Percentiles rank a stretch among this genome's conserved stretches.
Evolutionary conservation across 2,329 filamentous ascomycete species (phyloP).

Genomic region (Pseudocercospora fuligena): DNA sequence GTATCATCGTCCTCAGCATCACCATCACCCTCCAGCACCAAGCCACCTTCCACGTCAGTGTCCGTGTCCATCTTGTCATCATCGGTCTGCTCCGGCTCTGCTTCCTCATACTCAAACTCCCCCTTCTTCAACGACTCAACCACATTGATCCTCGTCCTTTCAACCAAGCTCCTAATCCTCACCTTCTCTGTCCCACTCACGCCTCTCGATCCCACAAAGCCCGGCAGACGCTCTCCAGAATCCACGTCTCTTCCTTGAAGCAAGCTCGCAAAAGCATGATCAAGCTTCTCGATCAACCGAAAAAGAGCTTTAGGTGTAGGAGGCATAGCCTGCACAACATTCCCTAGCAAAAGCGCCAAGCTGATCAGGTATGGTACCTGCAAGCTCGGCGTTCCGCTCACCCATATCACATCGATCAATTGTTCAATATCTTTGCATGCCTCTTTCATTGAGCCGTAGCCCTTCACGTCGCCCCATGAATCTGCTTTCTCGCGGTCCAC

Average conservation of each 20-base stretch:
- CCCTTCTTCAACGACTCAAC: constrained; percentile 69
- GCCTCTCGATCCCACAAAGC: constrained; percentile 65
- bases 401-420: constrained; percentile 81
- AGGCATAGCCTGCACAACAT: constrained; percentile 74
- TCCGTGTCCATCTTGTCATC: constrained; percentile 48
- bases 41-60: constrained; percentile 48
- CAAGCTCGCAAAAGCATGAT: constrained; percentile 80
- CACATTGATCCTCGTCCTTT: constrained; percentile 72
- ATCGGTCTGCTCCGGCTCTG: constrained; percentile 41
- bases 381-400: constrained; percentile 80
- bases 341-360: constrained; percentile 72
- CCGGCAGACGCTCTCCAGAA: constrained; percentile 68
- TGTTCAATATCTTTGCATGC: constrained; percentile 75
- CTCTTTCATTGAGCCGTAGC: constrained; percentile 68
- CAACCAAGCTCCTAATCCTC: constrained; percentile 78
- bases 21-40: constrained; percentile 39
- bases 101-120: constrained; percentile 48
- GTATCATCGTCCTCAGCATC: constrained; percentile 43
- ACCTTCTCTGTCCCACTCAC: constrained; percentile 89
- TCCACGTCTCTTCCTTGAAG: constrained; percentile 70
- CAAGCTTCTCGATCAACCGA: constrained; percentile 73
- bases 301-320: constrained; percentile 72
- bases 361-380: constrained; percentile 85
- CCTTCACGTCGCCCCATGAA: constrained; percentile 47
- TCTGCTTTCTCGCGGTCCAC: constrained; percentile 42